Percentiles rank a stretch among this genome's conserved stretches.
phyloP scores from a whole-genome alignment of 2,329 filamentous ascomycete genomes.

The Fusarium udum region DNA sequence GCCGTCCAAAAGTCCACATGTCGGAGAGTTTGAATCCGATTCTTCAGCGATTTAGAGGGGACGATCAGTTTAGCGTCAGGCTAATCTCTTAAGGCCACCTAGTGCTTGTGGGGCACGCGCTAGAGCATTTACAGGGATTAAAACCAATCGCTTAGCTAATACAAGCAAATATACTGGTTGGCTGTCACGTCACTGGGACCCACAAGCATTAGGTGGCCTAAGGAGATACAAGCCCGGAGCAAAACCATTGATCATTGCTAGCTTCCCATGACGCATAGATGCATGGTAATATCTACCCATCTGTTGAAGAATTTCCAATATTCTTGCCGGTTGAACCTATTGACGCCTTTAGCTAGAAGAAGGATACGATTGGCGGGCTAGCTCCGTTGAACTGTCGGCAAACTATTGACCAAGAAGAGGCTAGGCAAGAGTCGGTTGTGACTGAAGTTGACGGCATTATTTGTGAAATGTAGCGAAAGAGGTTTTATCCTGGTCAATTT shows the following conservation, averaged over 20 bases:
- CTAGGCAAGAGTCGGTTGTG: not conserved
- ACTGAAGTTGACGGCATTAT: slow-evolving; percentile 1
- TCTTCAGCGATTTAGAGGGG: slow-evolving; percentile 1
- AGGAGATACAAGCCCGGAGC: slow-evolving; percentile 9
- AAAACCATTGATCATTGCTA: not conserved
- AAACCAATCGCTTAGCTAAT: not conserved
- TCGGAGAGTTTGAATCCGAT: slow-evolving; percentile 4
- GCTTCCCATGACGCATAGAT: slow-evolving; percentile 12
- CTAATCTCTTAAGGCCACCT: no score
- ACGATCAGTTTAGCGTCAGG: not conserved
- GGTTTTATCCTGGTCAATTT: not conserved
- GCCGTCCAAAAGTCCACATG: not conserved
- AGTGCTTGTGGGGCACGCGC: no score
- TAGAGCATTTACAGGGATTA: no score
- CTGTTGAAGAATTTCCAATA: not conserved
- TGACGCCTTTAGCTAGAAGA: not conserved
- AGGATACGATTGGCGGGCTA: slow-evolving; percentile 1
- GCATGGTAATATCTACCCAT: not conserved
- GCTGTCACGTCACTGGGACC: no score
- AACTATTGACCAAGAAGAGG: not conserved
- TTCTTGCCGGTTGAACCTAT: not conserved
- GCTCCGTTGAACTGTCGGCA: not conserved
- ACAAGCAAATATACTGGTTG: no score
- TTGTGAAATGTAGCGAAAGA: slow-evolving; percentile 3
- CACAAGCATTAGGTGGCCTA: not conserved